These are phyloP conservation scores for Cercophora newfieldiana DNA, from an alignment of 495 filamentous ascomycete species.

Conservation along the genomic window DNA sequence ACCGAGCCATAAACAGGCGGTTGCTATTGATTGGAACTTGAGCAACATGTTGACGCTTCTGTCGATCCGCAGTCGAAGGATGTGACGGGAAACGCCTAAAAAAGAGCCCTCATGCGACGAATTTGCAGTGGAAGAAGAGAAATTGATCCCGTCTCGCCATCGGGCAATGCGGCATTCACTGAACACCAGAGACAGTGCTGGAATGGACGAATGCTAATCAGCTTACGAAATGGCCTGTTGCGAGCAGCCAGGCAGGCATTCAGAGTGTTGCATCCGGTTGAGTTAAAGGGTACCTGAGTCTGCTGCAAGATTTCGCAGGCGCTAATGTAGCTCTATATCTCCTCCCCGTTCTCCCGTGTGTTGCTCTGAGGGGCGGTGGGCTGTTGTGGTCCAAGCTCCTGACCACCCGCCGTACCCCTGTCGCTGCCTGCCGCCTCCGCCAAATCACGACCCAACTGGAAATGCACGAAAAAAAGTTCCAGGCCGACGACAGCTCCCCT, in stretches of 20 bases:
- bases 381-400: conserved; percentile 29
- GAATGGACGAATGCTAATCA: neutral
- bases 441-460: conserved; percentile 27
- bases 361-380: neutral
- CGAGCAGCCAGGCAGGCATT: neutral
- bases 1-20: conserved; percentile 1
- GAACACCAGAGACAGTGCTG: neutral
- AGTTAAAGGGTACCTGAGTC: neutral
- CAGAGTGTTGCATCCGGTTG: neutral
- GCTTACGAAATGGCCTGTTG: neutral
- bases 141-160: neutral
- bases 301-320: neutral
- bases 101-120: neutral
- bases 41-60: neutral
- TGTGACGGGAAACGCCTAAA: neutral
- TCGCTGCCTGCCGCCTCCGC: conserved; percentile 35
- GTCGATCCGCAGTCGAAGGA: neutral
- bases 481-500: conserved; percentile 26
- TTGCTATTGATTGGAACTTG: neutral
- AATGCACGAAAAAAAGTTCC: conserved; percentile 41
- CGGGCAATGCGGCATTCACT: neutral
- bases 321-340: neutral
- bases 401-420: conserved; percentile 18
- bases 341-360: too few species aligned
- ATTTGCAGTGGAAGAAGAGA: neutral